These are phyloP conservation scores for Termitomyces titanicus DNA, from an alignment of 768 basidiomycete species.

Conservation along the genomic window DNA sequence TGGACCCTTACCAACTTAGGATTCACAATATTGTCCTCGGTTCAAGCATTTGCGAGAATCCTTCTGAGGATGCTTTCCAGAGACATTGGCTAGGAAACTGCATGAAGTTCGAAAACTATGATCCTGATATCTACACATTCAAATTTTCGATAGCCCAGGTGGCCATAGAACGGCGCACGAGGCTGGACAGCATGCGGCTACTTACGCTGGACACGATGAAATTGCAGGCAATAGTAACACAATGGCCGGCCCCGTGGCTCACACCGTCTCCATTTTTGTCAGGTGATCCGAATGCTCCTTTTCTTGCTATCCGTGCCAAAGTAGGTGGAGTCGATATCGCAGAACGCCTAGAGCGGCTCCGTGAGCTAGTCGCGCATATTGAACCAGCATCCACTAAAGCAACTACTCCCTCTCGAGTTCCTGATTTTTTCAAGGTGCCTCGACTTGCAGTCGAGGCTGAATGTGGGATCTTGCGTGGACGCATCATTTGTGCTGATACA, in stretches of 20 bases:
- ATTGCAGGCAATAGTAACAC: slow-evolving; percentile 41
- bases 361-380: slow-evolving; percentile 26
- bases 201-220: slow-evolving; percentile 37
- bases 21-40: slow-evolving; percentile 37
- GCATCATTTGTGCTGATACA: slow-evolving; percentile 46
- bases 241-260: slow-evolving; percentile 64
- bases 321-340: slow-evolving; percentile 45
- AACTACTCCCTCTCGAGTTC: slow-evolving; percentile 9
- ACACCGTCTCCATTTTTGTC: slow-evolving; percentile 42
- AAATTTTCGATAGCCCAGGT: slow-evolving; percentile 38
- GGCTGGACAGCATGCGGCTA: slow-evolving; percentile 34
- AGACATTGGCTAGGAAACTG: slow-evolving; percentile 48
- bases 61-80: slow-evolving; percentile 41
- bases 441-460: slow-evolving; percentile 43
- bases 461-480: slow-evolving; percentile 46
- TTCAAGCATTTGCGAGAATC: slow-evolving; percentile 43
- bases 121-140: slow-evolving; percentile 48
- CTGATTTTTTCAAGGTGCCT: slow-evolving; percentile 38
- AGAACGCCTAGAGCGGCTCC: slow-evolving; percentile 52
- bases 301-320: slow-evolving; percentile 44
- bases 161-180: slow-evolving; percentile 40
- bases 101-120: slow-evolving; percentile 27
- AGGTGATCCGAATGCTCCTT: slow-evolving; percentile 57
- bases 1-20: slow-evolving; percentile 39
- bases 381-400: slow-evolving; percentile 12